Conservation (phyloP, 495 filamentous ascomycete genomes). For the Margaritispora aquatica region DNA sequence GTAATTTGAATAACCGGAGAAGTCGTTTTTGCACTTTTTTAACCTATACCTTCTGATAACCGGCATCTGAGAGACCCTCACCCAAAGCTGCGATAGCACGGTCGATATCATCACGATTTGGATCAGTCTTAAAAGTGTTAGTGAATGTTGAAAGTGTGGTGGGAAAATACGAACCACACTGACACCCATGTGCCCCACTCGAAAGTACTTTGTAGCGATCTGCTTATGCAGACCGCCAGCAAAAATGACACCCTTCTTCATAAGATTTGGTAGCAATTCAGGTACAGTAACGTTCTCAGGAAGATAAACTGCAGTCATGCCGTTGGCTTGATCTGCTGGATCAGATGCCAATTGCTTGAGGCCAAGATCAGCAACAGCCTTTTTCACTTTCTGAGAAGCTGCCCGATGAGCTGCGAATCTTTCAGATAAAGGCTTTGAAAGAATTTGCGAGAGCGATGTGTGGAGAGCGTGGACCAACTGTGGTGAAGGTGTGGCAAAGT, state of each 20-base stretch:
- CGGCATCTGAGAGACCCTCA: constrained; percentile 65
- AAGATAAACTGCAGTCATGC: constrained; percentile 96
- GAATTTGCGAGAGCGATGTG: constrained; percentile 85
- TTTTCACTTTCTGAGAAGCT: constrained; percentile 77
- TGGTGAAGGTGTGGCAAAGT: constrained; percentile 94
- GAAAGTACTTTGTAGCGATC: constrained; percentile 63
- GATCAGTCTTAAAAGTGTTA: constrained; percentile 43
- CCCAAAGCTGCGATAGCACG: constrained; percentile 73
- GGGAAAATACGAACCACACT: constrained; percentile 54
- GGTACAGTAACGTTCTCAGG: constrained; percentile 74
- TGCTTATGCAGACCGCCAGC: constrained; percentile 92
- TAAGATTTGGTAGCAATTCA: constrained; percentile 76
- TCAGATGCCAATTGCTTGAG: constrained; percentile 78
- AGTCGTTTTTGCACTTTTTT: background rate
- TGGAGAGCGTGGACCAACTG: constrained; percentile 93
- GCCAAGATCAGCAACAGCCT: constrained; percentile 68
- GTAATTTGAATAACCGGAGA: background rate
- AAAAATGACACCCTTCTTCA: constrained; percentile 89
- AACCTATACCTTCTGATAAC: constrained; percentile 47
- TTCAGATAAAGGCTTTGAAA: constrained; percentile 66
- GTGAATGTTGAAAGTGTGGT: background rate
- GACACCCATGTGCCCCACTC: constrained; percentile 88
- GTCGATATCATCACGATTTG: constrained; percentile 64
- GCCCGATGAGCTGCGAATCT: constrained; percentile 73
- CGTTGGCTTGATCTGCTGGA: constrained; percentile 87